phyloP scores from a whole-genome alignment of 176 grass and related monocot species.

The Rhynchospora pubera region DNA sequence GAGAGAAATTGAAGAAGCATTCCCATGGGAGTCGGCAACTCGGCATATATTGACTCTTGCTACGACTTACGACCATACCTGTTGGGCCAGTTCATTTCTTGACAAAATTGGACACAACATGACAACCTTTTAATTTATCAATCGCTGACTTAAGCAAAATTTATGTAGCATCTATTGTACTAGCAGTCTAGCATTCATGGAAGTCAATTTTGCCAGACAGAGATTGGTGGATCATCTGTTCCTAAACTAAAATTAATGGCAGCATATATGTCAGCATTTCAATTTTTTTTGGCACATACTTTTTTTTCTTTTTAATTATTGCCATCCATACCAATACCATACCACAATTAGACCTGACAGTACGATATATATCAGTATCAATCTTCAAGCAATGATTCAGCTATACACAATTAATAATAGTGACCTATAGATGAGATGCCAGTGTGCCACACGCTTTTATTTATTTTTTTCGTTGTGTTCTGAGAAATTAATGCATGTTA shows the following conservation, averaged over 20 bases:
- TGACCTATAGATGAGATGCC: not conserved
- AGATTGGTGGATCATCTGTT: not conserved
- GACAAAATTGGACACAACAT: conserved; percentile 15
- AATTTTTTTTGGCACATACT: not conserved
- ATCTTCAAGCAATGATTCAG: not conserved
- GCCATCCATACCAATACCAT: not conserved
- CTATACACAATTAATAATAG: not conserved
- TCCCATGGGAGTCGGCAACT: not conserved
- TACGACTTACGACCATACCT: not conserved
- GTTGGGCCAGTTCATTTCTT: not conserved
- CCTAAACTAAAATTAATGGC: not conserved
- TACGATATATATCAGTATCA: not conserved
- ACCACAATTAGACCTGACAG: not conserved
- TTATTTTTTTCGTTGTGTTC: not conserved
- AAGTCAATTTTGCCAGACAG: conserved; percentile 6
- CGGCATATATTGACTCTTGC: not conserved
- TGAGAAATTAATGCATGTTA: not conserved
- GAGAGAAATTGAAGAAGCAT: not conserved
- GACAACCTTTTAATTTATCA: not conserved
- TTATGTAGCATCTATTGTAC: not conserved
- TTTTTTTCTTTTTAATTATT: not conserved
- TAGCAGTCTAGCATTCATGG: not conserved
- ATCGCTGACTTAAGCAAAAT: not conserved
- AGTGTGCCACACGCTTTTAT: not conserved
- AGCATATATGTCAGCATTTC: not conserved